Evolutionary conservation across 2,329 filamentous ascomycete genomes (phyloP), one percentile per base, ranked within the genome.

Genomic region (Fusarium multiceps): DNA sequence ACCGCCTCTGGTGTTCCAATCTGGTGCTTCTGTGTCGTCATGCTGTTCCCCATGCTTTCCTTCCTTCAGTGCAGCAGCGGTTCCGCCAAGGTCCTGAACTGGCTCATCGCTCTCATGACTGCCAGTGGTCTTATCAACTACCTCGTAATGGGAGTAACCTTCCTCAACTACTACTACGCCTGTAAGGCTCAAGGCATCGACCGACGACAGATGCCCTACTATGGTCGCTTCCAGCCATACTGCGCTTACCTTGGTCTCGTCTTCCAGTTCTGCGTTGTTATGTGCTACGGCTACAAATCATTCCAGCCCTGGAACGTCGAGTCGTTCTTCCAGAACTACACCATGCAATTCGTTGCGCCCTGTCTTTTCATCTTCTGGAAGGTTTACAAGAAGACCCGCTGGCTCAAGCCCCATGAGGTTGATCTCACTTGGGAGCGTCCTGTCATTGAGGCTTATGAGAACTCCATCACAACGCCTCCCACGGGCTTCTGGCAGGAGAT

Each of bases 351-450:
- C 16, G 75, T 89, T 25, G 83, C 84, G 0, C 83, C 85, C 10
- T 74, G 87, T 37, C 78, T 88, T 28, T 91, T 86, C 75, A 55
- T 85, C 21, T 82, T 82, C 72, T 93, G 89, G 88, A 93, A 92
- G 79, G 10, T 92, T 2, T 21, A 88, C 76, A 88, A 89, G 80
- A 82, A 81, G 59, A 92, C 89, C 3, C 83, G 83, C 63, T 80
- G 86, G 54, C 80, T 89, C 20, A 79, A 79, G 4, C 80, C 89
- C 0, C 75, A 81, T 7, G 85, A 91, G 73, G 83, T 84, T 5
- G 88, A 91, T 72, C 81, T 90, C 18, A 80, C 88, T 43, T 87
- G 87, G 88, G 84, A 90, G 72, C 81, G 84, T n/a, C 87, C 87
- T 23, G 72, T 82, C 23, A 86, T 90, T 58, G 88, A 90, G 62